These are phyloP conservation scores for Ophiobolus disseminans DNA, from an alignment of 2,329 filamentous ascomycete species.

Conservation along the genomic window DNA sequence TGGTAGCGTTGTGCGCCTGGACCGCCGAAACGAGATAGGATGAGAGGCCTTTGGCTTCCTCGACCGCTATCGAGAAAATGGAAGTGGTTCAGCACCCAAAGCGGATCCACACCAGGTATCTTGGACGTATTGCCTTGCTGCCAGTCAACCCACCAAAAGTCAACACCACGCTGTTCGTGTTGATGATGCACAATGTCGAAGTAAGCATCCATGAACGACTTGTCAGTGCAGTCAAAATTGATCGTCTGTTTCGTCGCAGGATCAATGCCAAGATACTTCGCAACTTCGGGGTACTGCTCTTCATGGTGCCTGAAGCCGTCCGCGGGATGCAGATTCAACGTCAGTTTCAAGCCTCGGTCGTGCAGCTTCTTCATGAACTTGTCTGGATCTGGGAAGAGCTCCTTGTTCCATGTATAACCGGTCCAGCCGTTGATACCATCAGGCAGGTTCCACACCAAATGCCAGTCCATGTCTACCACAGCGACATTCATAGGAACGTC, in stretches of 20 bases:
- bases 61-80: slow-evolving; percentile 64
- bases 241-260: slow-evolving; percentile 59
- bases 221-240: slow-evolving; percentile 62
- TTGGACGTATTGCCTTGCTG: slow-evolving; percentile 66
- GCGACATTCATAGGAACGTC: slow-evolving; percentile 65
- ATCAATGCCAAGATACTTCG: slow-evolving; percentile 60
- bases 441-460: slow-evolving; percentile 56
- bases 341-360: slow-evolving; percentile 59
- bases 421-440: slow-evolving; percentile 60
- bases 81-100: slow-evolving; percentile 71
- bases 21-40: slow-evolving; percentile 68
- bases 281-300: slow-evolving; percentile 63
- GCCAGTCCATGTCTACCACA: slow-evolving; percentile 73
- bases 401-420: slow-evolving; percentile 68
- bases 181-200: slow-evolving; percentile 64
- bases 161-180: slow-evolving; percentile 63
- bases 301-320: slow-evolving; percentile 65
- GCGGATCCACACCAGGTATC: slow-evolving; percentile 65
- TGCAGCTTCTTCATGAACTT: slow-evolving; percentile 62
- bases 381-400: slow-evolving; percentile 64
- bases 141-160: slow-evolving; percentile 75
- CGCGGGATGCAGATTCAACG: slow-evolving; percentile 69
- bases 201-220: slow-evolving; percentile 64
- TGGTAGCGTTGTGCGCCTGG: slow-evolving; percentile 70
- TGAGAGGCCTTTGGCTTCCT: slow-evolving; percentile 56